phyloP scores from a whole-genome alignment of 2,329 filamentous ascomycete species.

The Colletotrichum lindemuthianum region DNA sequence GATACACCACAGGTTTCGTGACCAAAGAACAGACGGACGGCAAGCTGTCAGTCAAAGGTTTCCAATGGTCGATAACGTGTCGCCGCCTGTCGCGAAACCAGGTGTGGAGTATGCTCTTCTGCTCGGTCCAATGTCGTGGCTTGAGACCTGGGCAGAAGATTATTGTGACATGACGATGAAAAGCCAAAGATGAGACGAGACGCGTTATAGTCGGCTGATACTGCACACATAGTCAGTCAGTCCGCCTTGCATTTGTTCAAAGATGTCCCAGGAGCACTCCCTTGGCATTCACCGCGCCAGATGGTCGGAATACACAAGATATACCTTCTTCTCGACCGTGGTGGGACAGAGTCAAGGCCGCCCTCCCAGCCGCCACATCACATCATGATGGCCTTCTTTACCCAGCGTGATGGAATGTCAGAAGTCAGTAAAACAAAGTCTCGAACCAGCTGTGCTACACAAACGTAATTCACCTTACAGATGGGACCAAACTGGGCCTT shows the following conservation, averaged over 20 bases:
- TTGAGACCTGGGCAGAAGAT: slow-evolving; percentile 4
- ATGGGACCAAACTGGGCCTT: background rate
- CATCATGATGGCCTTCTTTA: too few species aligned
- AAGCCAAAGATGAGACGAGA: background rate
- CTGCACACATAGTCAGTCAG: too few species aligned
- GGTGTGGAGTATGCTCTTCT: slow-evolving; percentile 2
- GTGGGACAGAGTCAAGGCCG: too few species aligned
- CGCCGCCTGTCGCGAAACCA: background rate
- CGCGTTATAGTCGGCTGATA: too few species aligned
- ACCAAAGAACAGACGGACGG: background rate
- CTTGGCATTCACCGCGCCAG: too few species aligned
- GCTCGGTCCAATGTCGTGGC: slow-evolving; percentile 1
- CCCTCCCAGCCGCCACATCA: too few species aligned
- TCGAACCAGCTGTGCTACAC: too few species aligned
- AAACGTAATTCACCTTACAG: background rate
- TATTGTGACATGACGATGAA: slow-evolving; percentile 1
- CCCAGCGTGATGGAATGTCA: too few species aligned
- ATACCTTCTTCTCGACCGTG: too few species aligned
- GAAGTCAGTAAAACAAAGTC: too few species aligned
- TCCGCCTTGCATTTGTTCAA: slow-evolving; percentile 14
- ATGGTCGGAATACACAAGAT: too few species aligned
- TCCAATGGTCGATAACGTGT: background rate
- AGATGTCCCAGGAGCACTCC: background rate
- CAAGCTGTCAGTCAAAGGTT: background rate
- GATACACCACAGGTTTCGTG: background rate